Conservation (phyloP, 2,329 filamentous ascomycete species). For the Aspergillus novofumigatus region DNA sequence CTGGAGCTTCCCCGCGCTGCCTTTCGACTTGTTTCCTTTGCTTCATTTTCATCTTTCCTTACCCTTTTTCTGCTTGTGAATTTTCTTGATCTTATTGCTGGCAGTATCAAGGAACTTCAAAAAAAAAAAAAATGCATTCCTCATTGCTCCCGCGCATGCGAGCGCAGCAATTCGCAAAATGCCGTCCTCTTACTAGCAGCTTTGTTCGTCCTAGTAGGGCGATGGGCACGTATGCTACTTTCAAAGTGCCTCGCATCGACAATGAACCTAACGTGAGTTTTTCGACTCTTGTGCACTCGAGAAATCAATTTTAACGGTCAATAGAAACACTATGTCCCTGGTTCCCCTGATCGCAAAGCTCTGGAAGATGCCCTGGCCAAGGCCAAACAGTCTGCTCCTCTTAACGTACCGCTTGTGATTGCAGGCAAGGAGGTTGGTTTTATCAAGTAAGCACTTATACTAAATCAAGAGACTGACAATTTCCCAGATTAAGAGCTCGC, state of each 20-base stretch:
- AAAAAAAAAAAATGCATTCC: slow-evolving; percentile 28
- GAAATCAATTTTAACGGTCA: not conserved
- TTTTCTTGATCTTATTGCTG: not conserved
- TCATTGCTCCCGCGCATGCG: slow-evolving; percentile 24
- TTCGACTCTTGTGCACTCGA: not conserved
- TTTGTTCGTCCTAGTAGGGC: slow-evolving; percentile 19
- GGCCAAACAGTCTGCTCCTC: slow-evolving; percentile 63
- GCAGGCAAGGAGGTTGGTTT: slow-evolving; percentile 70
- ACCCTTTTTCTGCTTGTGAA: slow-evolving; percentile 7
- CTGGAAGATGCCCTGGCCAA: slow-evolving; percentile 69
- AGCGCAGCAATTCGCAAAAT: slow-evolving; percentile 20
- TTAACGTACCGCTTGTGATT: slow-evolving; percentile 79
- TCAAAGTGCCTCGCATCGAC: slow-evolving; percentile 78
- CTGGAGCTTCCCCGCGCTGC: slow-evolving; percentile 25
- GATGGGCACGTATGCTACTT: slow-evolving; percentile 66
- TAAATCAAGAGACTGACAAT: not conserved
- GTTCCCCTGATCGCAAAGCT: slow-evolving; percentile 71
- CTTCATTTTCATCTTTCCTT: slow-evolving; percentile 2
- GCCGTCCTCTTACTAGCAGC: slow-evolving; percentile 15
- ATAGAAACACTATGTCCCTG: slow-evolving; percentile 85
- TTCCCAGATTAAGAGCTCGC: slow-evolving; percentile 29
- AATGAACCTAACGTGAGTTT: slow-evolving; percentile 92
- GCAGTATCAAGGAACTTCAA: slow-evolving; percentile 3
- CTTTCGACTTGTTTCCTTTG: slow-evolving; percentile 6
- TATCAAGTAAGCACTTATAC: not conserved